Evolutionary conservation across 805 yeast species (phyloP), one percentile per base, ranked within the genome.

Genomic region (Tetrapisispora arboricola): DNA sequence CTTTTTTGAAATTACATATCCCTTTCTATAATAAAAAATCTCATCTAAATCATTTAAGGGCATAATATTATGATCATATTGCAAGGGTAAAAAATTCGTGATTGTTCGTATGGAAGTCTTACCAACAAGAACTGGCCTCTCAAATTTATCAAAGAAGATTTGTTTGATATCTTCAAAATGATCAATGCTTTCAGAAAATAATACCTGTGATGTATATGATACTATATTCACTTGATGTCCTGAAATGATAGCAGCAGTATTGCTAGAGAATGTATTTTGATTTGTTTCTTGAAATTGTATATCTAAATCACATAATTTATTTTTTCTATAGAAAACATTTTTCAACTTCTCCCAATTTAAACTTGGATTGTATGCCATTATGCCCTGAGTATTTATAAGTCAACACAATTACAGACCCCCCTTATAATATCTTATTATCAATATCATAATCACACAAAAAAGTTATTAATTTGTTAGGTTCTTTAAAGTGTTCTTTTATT

Each of bases 291-390:
- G 45, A 5, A 36, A 40, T 16, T 55, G 54, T 53, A 57, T 49
- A 31, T 48, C 39, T 24, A 58, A 40, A 8, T 43, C 41, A 33
- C 50, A 42, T 19, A 57, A 32, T 16, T 38, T 71, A 41, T 79
- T 60, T 15, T 71, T 68, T 41, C 82, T 66, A 49, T 85, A 87
- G 57, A 73, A 84, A 9, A 76, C 80, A 57, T 77, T 76, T 40
- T 75, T 78, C 16, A 87, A 69, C 47, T 80, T 72, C 57, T 86
- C 95, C 96, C 96, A 87, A 33, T 71, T 72, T 45, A 70, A 54
- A 48, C 72, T 66, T 11, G 75, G 76, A 36, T 62, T 53, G 13
- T 41, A 42, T 40, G 44, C 43, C 37, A 24, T 30, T 18, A 9
- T 27, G 17, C 8, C n/a, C n/a, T n/a, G n/a, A n/a, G n/a, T n/a